phyloP scores from a whole-genome alignment of 2,329 filamentous ascomycete genomes.

The Coleophoma crateriformis region DNA sequence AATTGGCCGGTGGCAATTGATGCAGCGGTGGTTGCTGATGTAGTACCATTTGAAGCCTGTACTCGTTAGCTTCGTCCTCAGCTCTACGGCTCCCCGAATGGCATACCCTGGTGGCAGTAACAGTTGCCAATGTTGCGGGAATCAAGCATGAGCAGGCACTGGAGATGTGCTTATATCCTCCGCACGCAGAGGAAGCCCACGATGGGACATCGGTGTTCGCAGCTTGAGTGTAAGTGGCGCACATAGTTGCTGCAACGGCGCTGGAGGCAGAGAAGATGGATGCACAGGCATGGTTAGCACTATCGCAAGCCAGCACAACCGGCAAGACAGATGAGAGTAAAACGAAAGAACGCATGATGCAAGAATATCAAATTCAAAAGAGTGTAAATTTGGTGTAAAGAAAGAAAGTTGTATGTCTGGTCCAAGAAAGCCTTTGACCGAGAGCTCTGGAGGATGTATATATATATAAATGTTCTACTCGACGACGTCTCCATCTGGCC shows the following conservation, averaged over 20 bases:
- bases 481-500: no score
- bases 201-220: neutral
- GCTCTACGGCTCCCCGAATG: neutral
- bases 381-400: neutral
- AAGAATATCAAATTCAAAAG: neutral
- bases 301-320: conserved; percentile 9
- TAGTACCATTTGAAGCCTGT: neutral
- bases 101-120: neutral
- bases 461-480: no score
- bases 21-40: neutral
- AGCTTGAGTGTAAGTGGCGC: conserved; percentile 3
- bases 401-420: neutral
- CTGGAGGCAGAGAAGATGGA: conserved; percentile 5
- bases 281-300: conserved; percentile 10
- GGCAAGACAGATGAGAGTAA: conserved; percentile 8
- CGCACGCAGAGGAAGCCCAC: conserved; percentile 4
- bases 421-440: no score
- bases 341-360: conserved; percentile 11
- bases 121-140: neutral
- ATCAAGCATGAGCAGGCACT: conserved; percentile 12
- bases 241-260: conserved; percentile 6
- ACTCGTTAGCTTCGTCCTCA: neutral
- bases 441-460: no score
- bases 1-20: neutral
- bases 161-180: conserved; percentile 10